Percentiles rank a stretch among this genome's conserved stretches.
These are phyloP conservation scores for Penicillium fimorum DNA, from an alignment of 495 filamentous ascomycete species.

Conservation along the genomic window DNA sequence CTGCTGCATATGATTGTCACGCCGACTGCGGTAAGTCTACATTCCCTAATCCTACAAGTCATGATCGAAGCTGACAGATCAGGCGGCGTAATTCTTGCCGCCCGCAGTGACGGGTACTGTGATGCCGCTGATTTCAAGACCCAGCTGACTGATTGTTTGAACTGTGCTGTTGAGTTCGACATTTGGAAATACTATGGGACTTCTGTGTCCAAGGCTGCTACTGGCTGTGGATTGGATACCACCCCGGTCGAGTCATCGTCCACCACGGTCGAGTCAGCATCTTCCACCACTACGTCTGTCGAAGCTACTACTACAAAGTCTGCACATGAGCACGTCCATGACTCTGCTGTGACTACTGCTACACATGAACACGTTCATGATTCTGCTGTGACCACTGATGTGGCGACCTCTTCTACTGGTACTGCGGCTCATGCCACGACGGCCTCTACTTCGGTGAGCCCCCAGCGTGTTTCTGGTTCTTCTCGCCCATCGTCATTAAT, in stretches of 20 bases:
- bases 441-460: background rate
- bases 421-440: background rate
- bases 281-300: slow-evolving; percentile 17
- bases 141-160: slow-evolving; percentile 41
- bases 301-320: background rate
- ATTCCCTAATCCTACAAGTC: background rate
- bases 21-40: slow-evolving; percentile 45
- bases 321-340: background rate
- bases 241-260: slow-evolving; percentile 32
- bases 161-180: slow-evolving; percentile 46
- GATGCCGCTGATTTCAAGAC: slow-evolving; percentile 39
- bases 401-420: background rate
- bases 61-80: background rate
- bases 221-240: slow-evolving; percentile 37
- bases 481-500: background rate
- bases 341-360: background rate
- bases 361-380: background rate
- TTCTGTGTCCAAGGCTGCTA: slow-evolving; percentile 32
- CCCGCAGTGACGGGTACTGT: slow-evolving; percentile 38
- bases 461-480: background rate
- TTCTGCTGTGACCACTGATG: background rate
- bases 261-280: slow-evolving; percentile 31
- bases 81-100: slow-evolving; percentile 44
- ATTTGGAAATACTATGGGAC: slow-evolving; percentile 50
- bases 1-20: slow-evolving; percentile 48